Conservation (phyloP, 2,329 filamentous ascomycete species). For the Aschersonia sp. region DNA sequence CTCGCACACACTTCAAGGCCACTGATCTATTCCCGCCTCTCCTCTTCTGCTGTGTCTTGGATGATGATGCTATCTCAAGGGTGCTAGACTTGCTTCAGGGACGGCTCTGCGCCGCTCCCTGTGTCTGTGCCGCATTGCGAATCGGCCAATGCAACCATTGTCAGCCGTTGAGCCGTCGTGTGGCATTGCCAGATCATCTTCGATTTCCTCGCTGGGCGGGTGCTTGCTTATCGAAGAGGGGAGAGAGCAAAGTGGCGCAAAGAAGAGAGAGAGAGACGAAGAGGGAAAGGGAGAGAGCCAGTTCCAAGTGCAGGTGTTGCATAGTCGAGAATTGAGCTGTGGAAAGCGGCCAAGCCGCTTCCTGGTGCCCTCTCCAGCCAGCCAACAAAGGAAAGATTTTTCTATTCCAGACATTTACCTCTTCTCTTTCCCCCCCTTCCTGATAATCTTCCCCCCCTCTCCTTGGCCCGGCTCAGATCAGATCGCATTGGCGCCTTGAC, state of each 20-base stretch:
- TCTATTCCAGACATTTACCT: no score
- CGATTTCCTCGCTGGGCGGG: neutral
- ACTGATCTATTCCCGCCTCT: neutral
- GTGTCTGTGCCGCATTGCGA: neutral
- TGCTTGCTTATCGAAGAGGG: neutral
- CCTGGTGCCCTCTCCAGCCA: no score
- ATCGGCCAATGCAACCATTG: neutral
- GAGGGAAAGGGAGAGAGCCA: neutral
- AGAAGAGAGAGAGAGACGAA: neutral
- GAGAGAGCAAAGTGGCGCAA: neutral
- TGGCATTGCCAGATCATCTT: neutral
- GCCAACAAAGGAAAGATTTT: no score
- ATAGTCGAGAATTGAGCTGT: neutral
- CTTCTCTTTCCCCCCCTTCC: no score
- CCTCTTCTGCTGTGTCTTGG: neutral
- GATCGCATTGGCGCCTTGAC: no score
- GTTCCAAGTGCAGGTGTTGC: neutral
- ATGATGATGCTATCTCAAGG: neutral
- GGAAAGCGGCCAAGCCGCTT: no score
- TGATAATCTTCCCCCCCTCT: no score
- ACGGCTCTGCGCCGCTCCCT: neutral
- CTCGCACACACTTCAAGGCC: neutral
- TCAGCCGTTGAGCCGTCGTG: neutral
- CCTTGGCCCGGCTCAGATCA: no score
- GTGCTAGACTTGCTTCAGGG: neutral